These are phyloP conservation scores for Alternaria ethzedia DNA, from an alignment of 2,329 filamentous ascomycete genomes.

Conservation along the genomic window DNA sequence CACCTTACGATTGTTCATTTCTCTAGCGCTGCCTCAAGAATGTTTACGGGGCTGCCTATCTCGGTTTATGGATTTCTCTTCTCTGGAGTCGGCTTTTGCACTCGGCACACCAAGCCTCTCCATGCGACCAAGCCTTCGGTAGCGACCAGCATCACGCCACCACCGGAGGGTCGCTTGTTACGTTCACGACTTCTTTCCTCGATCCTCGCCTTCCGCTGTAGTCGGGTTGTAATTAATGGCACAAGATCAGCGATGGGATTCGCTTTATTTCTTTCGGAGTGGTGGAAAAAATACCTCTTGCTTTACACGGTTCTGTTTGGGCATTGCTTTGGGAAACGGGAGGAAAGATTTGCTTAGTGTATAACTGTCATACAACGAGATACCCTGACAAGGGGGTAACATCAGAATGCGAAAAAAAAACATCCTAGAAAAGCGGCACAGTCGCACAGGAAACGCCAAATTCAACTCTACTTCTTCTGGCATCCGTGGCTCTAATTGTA, in stretches of 20 bases:
- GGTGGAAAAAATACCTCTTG: constrained; percentile 31
- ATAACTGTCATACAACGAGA: constrained; percentile 31
- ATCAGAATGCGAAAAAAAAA: constrained; percentile 36
- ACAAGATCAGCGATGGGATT: constrained; percentile 41
- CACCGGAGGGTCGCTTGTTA: constrained; percentile 23
- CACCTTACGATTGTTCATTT: constrained; percentile 39
- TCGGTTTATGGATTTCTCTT: constrained; percentile 42
- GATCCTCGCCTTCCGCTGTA: constrained; percentile 34
- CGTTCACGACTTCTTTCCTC: constrained; percentile 34
- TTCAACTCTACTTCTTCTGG: background rate
- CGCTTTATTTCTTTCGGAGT: constrained; percentile 26
- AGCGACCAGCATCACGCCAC: constrained; percentile 6
- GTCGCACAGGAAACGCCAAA: constrained; percentile 21
- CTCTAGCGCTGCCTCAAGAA: constrained; percentile 34
- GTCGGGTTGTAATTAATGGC: constrained; percentile 49
- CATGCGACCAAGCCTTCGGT: constrained; percentile 13
- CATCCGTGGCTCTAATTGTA: background rate
- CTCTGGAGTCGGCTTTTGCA: constrained; percentile 26
- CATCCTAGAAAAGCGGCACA: constrained; percentile 25
- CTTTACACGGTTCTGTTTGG: constrained; percentile 31
- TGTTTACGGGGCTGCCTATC: constrained; percentile 29
- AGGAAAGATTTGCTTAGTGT: constrained; percentile 23
- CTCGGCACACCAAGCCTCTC: constrained; percentile 24
- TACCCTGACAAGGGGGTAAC: constrained; percentile 25
- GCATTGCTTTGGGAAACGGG: constrained; percentile 29